Evolutionary conservation across 805 yeast species (phyloP), one percentile per base, ranked within the genome.

Genomic region (Wickerhamomyces kurtzmanii): DNA sequence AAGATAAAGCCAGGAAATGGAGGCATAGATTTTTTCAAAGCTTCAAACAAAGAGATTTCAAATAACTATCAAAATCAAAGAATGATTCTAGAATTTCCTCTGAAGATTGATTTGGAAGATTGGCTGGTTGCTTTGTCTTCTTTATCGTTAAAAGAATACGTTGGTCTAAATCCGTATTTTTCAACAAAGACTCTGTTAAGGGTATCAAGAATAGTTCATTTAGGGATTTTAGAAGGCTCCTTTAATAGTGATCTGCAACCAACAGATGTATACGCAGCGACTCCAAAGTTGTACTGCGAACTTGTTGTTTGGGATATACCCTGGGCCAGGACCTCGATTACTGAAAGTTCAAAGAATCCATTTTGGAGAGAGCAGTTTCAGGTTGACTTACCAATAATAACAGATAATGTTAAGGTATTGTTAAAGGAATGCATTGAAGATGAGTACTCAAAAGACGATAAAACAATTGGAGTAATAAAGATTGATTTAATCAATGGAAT

Each of bases 361-460:
- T 83, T 83, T 46, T 87, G 95, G 91, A 72, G 86, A 45, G 95
- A 87, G 43, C 71, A 64, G 24, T 80, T 82, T 44, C 55, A 65
- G 2, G 55, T 80, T n/a, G 71, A 75, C 28, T 55, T 76, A 23
- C 78, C 82, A 8, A 30, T 57, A 6, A 35, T 63, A 24, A 71
- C 75, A 3, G 70, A 63, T 42, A 62, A 59, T 46, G 59, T 73
- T 38, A 70, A 59, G 37, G 62, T 71, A 11, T 51, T 59, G 26
- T 58, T 71, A 31, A 75, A 58, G 41, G 45, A 43, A 25, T 50
- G 45, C 5, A 29, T 33, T 2, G 24, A 34, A 7, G 52, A 49
- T 24, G 34, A 46, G 4, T 51, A 51, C 26, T 45, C 51, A 29
- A 17, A 47, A 2, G 35, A 38, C 3, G 76, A 70, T 40, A 53